phyloP scores from a whole-genome alignment of 1,284 basidiomycete genomes.

The Bjerkandera adusta region DNA sequence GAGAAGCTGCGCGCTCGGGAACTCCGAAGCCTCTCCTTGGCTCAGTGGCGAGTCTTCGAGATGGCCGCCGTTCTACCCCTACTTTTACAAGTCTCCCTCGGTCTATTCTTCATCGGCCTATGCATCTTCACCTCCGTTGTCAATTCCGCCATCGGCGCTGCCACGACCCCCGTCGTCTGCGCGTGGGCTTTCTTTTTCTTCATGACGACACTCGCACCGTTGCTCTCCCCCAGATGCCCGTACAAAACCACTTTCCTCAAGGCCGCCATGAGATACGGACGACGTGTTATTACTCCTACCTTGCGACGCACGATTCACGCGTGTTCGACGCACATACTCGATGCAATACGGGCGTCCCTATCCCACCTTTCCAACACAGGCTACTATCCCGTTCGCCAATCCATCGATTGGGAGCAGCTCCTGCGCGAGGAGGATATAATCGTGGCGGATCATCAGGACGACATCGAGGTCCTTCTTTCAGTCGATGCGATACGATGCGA shows the following conservation, averaged over 20 bases:
- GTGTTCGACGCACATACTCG: too few relatives aligned
- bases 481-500: too few relatives aligned
- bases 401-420: too few relatives aligned
- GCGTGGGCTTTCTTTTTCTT: slow-evolving; percentile 7
- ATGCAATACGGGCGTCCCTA: too few relatives aligned
- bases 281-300: too few relatives aligned
- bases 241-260: slow-evolving; percentile 6
- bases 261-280: too few relatives aligned
- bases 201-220: background rate
- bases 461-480: too few relatives aligned
- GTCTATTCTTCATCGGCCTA: slow-evolving; percentile 12
- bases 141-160: background rate
- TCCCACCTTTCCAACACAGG: too few relatives aligned
- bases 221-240: slow-evolving; percentile 6
- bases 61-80: slow-evolving; percentile 9
- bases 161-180: slow-evolving; percentile 1
- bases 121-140: slow-evolving; percentile 8
- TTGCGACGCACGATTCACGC: too few relatives aligned
- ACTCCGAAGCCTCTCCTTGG: slow-evolving; percentile 3
- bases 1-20: slow-evolving; percentile 6
- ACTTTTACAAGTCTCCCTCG: slow-evolving; percentile 10
- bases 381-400: too few relatives aligned
- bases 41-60: slow-evolving; percentile 11
- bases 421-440: too few relatives aligned
- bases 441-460: too few relatives aligned